Evolutionary conservation across 1,284 basidiomycete species (phyloP).

Genomic region (Omphalotus olearius): DNA sequence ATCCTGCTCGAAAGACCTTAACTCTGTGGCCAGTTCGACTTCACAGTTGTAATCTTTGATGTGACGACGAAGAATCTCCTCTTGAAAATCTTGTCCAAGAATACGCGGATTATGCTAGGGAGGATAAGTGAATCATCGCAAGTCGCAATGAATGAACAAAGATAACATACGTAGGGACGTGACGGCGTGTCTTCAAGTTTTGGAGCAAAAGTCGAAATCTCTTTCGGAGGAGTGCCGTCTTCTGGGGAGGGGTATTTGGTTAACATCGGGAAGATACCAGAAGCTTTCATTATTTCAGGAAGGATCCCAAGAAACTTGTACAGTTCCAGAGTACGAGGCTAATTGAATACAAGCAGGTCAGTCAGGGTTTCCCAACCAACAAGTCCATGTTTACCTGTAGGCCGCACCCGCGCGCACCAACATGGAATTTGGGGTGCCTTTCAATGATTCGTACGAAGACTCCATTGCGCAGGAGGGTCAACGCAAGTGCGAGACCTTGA

Average conservation of each 20-base stretch:
- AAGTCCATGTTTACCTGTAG: slow-evolving; percentile 12
- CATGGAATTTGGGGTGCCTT: slow-evolving; percentile 13
- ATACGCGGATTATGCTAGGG: too few relatives aligned
- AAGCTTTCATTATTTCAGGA: slow-evolving; percentile 5
- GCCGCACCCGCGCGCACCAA: slow-evolving; percentile 19
- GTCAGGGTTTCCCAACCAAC: neutral
- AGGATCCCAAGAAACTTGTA: slow-evolving; percentile 13
- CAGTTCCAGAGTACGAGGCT: slow-evolving; percentile 15
- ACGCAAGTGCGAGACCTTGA: slow-evolving; percentile 18
- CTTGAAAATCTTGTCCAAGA: slow-evolving; percentile 35
- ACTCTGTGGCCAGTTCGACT: slow-evolving; percentile 35
- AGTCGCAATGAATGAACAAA: slow-evolving; percentile 6
- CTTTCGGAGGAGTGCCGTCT: neutral
- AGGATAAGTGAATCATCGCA: too few relatives aligned
- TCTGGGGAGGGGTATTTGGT: neutral
- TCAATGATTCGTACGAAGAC: slow-evolving; percentile 23
- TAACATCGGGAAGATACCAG: neutral
- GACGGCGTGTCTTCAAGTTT: slow-evolving; percentile 2
- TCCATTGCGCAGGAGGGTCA: slow-evolving; percentile 18
- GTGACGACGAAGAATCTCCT: slow-evolving; percentile 30
- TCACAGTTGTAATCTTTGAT: slow-evolving; percentile 22
- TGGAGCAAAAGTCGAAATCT: neutral
- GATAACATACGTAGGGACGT: slow-evolving; percentile 6
- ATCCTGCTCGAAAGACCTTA: slow-evolving; percentile 31
- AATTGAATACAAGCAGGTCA: neutral